Base-by-base conservation (phyloP, 2,329 filamentous ascomycete species). In the Alternaria ethzedia region DNA sequence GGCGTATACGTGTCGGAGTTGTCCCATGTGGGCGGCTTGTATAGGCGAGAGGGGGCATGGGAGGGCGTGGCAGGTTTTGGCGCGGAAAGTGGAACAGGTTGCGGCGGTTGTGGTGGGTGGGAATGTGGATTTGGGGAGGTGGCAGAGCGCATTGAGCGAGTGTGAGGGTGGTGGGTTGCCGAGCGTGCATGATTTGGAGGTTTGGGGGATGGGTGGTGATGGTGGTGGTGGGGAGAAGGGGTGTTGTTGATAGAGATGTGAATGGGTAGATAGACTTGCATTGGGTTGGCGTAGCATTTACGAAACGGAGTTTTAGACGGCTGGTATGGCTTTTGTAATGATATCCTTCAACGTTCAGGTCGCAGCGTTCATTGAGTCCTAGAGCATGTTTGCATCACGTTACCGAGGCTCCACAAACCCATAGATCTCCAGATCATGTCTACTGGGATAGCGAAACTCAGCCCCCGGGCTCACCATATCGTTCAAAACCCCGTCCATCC, bases 61-160 rank as follows among this genome's bases (percentile, higher is more conserved):
- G 9, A 61, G 70, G 26, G 62, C 66, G 25, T 74, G 70, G 58
- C 70, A 71, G 56, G 26, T 67, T 0, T 30, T 72, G 7, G 71
- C 61, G 8, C 43, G 43, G 26, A 69, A 67, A 59, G 49, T 74
- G 7, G 70, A 71, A 26, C 63, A 69, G 26, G 71, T 67, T 3
- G 64, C 62, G 12, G 56, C 52, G n/a, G 57, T 60, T 4, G 36
- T 74, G 5, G 21, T 74, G 8, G 69, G 62, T 2, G 41, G 64
- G 4, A 49, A 49, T 11, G 54, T 72, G 10, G 66, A 65, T 55
- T 32, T 72, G 45, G 69, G 64, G 5, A 32, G 70, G n/a, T 63
- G 55, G 23, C 63, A 61, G 10, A 62, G 58, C n/a, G 17, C 71
- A n/a, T 17, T 70, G 11, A 59, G 63, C 1, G 64, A 70, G 45